Evolutionary conservation across 768 basidiomycete genomes (phyloP).

Genomic region (Exsudoporus frostii): DNA sequence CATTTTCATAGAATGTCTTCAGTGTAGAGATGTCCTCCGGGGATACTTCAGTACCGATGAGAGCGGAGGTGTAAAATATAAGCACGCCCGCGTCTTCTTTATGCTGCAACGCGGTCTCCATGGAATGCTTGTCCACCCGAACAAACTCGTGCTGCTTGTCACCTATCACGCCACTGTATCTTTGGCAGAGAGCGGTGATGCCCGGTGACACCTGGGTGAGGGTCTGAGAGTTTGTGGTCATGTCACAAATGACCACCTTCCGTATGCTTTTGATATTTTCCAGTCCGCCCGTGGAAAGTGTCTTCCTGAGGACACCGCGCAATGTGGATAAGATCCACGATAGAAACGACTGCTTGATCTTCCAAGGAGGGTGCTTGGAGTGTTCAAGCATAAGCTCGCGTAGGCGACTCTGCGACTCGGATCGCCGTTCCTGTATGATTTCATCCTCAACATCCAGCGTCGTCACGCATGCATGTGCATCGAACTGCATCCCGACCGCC

Average conservation of each 20-base stretch:
- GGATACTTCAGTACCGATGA: background rate
- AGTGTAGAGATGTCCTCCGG: background rate
- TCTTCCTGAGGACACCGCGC: background rate
- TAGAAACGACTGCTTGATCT: background rate
- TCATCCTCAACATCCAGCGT: background rate
- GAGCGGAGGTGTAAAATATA: background rate
- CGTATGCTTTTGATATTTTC: background rate
- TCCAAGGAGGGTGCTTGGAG: background rate
- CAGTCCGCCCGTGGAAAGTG: too few relatives aligned
- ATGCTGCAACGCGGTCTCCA: background rate
- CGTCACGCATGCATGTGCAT: slow-evolving; percentile 15
- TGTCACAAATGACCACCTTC: background rate
- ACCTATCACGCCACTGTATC: background rate
- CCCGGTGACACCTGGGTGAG: background rate
- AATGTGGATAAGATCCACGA: background rate
- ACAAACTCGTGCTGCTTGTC: background rate
- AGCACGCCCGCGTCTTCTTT: background rate
- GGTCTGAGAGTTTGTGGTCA: background rate
- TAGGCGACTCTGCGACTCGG: background rate
- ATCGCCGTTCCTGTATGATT: background rate
- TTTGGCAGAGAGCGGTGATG: background rate
- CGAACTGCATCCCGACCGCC: slow-evolving; percentile 27
- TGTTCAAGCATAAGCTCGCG: background rate
- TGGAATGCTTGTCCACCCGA: background rate
- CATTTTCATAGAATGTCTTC: background rate